Evolutionary conservation across 257 asterid genomes (phyloP), one percentile per base, ranked within the genome.

Genomic region (Solanum ossicruentum): DNA sequence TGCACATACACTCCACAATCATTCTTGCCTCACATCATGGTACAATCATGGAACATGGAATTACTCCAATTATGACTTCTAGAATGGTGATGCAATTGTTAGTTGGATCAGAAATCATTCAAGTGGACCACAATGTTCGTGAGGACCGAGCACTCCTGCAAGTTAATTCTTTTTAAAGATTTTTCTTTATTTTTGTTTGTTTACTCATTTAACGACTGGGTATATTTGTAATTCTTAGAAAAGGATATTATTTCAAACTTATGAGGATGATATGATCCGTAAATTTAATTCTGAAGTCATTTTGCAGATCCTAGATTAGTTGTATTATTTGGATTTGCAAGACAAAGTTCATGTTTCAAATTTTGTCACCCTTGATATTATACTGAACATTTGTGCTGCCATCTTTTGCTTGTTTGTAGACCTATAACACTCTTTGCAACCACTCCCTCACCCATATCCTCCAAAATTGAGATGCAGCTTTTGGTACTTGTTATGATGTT

Each of bases 61-160:
- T 93, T 85, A 90, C 97, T 0, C 94, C 97, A 77, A 92, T 93
- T 21, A 94, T 93, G 82, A 93, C 97, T 13, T 92, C 94, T 67
- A 92, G 93, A 56, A 80, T 93, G 84, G 95, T 93, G 84, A 92
- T 93, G 92, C 95, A 93, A 47, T 91, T 93, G 73, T 73, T 93
- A 86, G 95, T 94, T 56, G 95, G 97, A 47, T 93, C 93, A 10
- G 91, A 93, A 54, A 92, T 93, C 80, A 92, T 92, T 80, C 91
- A 93, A 86, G 95, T 93, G 60, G 97, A 93, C 88, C 92, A 93
- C 88, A 92, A 91, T 88, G 94, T 92, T 28, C 93, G 92, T 3
- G 97, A 93, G 91, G 95, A 93, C 55, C 92, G 97, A 47, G 95
- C 94, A 0, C 93, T 93, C 49, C 88, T 92, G 97, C 92, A 88